These are phyloP conservation scores for Kluyveromyces siamensis DNA, from an alignment of 805 yeast genomes.

Conservation along the genomic window DNA sequence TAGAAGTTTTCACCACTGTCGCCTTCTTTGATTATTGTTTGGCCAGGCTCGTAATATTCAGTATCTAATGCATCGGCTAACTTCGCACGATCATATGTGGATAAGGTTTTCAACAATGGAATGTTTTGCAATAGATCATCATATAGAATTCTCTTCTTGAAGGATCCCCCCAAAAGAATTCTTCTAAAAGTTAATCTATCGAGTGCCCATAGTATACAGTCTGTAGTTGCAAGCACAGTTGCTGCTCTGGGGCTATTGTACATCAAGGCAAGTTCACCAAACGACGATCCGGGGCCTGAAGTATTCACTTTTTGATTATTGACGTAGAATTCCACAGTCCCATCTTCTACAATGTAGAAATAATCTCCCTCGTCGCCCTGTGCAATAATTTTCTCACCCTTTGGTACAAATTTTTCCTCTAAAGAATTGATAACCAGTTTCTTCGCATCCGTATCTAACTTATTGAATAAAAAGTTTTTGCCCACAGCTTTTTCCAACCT, in stretches of 20 bases:
- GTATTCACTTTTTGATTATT: constrained; percentile 57
- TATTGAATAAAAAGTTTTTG: constrained; percentile 76
- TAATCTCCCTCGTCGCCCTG: constrained; percentile 96
- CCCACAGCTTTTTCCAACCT: constrained; percentile 65
- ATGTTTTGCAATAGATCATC: constrained; percentile 83
- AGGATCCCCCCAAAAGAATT: constrained; percentile 82
- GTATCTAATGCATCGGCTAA: constrained; percentile 92
- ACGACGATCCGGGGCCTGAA: constrained; percentile 80
- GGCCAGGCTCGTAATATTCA: constrained; percentile 60
- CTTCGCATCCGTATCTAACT: constrained; percentile 69
- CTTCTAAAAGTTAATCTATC: constrained; percentile 90
- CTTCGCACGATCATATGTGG: constrained; percentile 77
- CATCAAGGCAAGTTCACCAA: constrained; percentile 96
- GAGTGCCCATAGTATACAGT: constrained; percentile 79
- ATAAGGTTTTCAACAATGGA: constrained; percentile 64
- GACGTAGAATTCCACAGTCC: constrained; percentile 73
- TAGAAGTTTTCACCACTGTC: constrained; percentile 73
- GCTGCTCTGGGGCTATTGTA: constrained; percentile 98
- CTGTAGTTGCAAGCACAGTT: constrained; percentile 67
- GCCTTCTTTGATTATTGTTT: constrained; percentile 74
- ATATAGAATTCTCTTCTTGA: constrained; percentile 82
- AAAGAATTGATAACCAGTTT: constrained; percentile 77
- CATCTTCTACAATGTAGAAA: constrained; percentile 79
- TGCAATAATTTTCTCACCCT: constrained; percentile 59
- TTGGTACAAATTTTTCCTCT: constrained; percentile 54